phyloP scores from a whole-genome alignment of 2,329 filamentous ascomycete genomes.

The Dothistroma septosporum region DNA sequence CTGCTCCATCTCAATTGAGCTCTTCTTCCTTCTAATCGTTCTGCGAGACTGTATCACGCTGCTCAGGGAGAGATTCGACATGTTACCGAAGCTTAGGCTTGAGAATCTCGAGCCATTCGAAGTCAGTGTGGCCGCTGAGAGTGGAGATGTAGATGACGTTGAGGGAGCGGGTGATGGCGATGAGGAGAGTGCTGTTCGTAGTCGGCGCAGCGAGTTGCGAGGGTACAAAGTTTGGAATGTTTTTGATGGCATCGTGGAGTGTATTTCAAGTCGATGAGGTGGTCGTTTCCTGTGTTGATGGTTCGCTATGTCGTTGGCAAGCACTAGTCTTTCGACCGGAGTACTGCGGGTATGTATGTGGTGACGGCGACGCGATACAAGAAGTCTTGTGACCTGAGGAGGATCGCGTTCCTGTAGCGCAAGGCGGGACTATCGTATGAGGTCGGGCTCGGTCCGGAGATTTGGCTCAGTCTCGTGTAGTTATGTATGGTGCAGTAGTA shows the following conservation, averaged over 20 bases:
- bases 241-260: conserved; percentile 1
- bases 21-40: conserved; percentile 30
- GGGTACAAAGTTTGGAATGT: conserved; percentile 21
- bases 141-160: conserved; percentile 13
- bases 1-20: conserved; percentile 30
- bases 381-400: neutral
- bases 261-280: neutral
- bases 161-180: conserved; percentile 13
- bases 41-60: conserved; percentile 5
- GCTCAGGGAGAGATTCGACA: conserved; percentile 17
- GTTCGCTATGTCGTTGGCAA: neutral
- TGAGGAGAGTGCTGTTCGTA: conserved; percentile 27
- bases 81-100: conserved; percentile 23
- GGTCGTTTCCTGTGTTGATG: neutral
- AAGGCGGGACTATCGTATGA: neutral
- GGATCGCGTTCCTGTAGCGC: neutral
- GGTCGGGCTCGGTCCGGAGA: neutral
- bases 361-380: neutral
- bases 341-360: neutral
- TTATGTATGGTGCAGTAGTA: neutral
- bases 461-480: neutral
- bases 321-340: neutral
- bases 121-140: conserved; percentile 14
- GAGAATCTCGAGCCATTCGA: conserved; percentile 16
- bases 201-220: conserved; percentile 27